These are phyloP conservation scores for Arthonia radiata DNA, from an alignment of 495 filamentous ascomycete genomes.

Conservation along the genomic window DNA sequence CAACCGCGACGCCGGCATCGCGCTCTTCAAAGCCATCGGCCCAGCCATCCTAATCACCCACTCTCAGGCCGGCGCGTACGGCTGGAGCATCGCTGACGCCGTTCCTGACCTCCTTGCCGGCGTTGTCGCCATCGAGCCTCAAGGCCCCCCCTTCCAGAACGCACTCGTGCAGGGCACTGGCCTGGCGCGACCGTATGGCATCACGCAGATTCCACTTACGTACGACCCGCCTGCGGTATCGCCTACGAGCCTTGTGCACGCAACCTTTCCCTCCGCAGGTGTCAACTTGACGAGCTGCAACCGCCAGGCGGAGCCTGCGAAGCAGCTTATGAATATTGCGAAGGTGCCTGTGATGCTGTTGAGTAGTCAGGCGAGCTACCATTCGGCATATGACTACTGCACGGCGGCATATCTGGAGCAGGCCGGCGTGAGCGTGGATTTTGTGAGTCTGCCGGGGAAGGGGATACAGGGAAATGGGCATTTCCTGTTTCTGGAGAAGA, in stretches of 20 bases:
- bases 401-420: conserved; percentile 27
- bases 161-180: conserved; percentile 19
- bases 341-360: conserved; percentile 22
- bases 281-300: conserved; percentile 3
- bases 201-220: conserved; percentile 23
- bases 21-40: conserved; percentile 23
- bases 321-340: conserved; percentile 23
- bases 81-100: conserved; percentile 23
- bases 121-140: conserved; percentile 27
- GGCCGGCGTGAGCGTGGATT: conserved; percentile 23
- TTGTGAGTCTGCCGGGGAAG: conserved; percentile 19
- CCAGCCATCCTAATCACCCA: conserved; percentile 24
- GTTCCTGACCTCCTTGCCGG: conserved; percentile 20
- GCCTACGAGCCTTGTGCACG: no score
- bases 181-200: conserved; percentile 16
- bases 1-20: conserved; percentile 19
- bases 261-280: no score
- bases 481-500: conserved; percentile 35
- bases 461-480: conserved; percentile 33
- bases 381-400: conserved; percentile 31
- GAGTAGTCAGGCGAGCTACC: conserved; percentile 28
- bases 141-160: conserved; percentile 25
- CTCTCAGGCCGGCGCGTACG: conserved; percentile 25
- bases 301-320: conserved; percentile 13
- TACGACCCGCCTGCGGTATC: conserved; percentile 21